These are phyloP conservation scores for Podila horticola DNA, from an alignment of 192 early-diverging fungal genomes.

Conservation along the genomic window DNA sequence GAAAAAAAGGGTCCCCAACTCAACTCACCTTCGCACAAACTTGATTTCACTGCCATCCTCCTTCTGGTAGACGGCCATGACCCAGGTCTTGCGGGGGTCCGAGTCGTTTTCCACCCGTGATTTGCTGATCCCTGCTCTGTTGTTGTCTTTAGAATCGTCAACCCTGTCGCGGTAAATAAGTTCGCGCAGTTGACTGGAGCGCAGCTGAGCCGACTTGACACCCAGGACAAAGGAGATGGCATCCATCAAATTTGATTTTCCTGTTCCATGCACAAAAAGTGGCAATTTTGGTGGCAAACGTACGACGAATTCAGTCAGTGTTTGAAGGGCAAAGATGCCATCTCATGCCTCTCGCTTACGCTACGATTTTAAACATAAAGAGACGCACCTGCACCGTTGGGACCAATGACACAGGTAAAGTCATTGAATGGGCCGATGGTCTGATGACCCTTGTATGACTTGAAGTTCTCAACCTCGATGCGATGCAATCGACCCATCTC, in stretches of 20 bases:
- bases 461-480: constrained; percentile 98
- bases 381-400: constrained; percentile 89
- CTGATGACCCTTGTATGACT: constrained; percentile 96
- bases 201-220: constrained; percentile 90
- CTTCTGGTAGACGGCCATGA: constrained; percentile 87
- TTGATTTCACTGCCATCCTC: constrained; percentile 65
- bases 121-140: constrained; percentile 42
- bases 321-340: too few species aligned
- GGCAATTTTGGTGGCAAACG: background rate
- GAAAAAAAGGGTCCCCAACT: too few species aligned
- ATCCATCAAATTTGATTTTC: constrained; percentile 99
- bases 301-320: background rate
- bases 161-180: constrained; percentile 87
- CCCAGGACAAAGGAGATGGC: constrained; percentile 99
- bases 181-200: constrained; percentile 89
- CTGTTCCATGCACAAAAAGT: constrained; percentile 45
- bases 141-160: constrained; percentile 56
- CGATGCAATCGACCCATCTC: constrained; percentile 76
- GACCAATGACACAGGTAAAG: constrained; percentile 96
- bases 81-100: constrained; percentile 69
- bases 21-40: constrained; percentile 79
- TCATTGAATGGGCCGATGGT: constrained; percentile 93
- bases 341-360: too few species aligned
- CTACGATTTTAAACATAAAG: background rate
- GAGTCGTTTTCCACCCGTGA: constrained; percentile 18